A percentile compares a stretch with the other conserved stretches of the same genome.
phyloP scores from a whole-genome alignment of 2,329 filamentous ascomycete species.

The Apiospora rasikravindrae region DNA sequence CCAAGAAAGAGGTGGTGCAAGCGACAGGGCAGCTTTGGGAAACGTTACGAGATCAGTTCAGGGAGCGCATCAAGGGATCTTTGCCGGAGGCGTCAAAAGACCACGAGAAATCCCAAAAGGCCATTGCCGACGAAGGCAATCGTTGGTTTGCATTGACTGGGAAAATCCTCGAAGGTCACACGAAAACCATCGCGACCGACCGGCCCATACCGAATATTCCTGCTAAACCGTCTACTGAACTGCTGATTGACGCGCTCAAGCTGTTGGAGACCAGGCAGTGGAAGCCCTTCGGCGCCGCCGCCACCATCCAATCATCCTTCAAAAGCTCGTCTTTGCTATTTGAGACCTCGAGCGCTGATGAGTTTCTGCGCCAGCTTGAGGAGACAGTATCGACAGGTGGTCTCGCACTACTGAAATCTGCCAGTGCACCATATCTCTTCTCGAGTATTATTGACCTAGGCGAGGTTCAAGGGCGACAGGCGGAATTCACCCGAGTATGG shows the following conservation, averaged over 20 bases:
- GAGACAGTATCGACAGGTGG: constrained; percentile 61
- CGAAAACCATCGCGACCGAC: constrained; percentile 31
- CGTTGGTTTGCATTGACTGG: constrained; percentile 69
- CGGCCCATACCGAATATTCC: constrained; percentile 38
- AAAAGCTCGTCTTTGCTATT: constrained; percentile 51
- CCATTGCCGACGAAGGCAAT: constrained; percentile 67
- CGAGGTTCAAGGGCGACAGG: constrained; percentile 44
- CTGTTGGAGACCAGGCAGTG: constrained; percentile 57
- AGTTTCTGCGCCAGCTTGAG: constrained; percentile 51
- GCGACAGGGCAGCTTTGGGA: constrained; percentile 66
- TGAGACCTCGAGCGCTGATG: constrained; percentile 32
- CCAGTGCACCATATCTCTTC: constrained; percentile 70
- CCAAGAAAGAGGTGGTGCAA: constrained; percentile 48
- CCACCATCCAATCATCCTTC: constrained; percentile 48
- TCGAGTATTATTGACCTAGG: constrained; percentile 66
- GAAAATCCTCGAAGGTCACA: constrained; percentile 46
- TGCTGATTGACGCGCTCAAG: constrained; percentile 44
- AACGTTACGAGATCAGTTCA: constrained; percentile 64
- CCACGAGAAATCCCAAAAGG: constrained; percentile 73
- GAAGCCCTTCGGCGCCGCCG: constrained; percentile 62
- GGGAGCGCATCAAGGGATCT: constrained; percentile 72
- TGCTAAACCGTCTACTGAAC: constrained; percentile 36
- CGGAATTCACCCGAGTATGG: constrained; percentile 51
- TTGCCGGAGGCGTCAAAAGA: constrained; percentile 83
- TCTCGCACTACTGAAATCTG: constrained; percentile 66